A percentile compares a stretch with the other conserved stretches of the same genome.
Conservation (phyloP, 2,329 filamentous ascomycete genomes). For the Periconia sp. region DNA sequence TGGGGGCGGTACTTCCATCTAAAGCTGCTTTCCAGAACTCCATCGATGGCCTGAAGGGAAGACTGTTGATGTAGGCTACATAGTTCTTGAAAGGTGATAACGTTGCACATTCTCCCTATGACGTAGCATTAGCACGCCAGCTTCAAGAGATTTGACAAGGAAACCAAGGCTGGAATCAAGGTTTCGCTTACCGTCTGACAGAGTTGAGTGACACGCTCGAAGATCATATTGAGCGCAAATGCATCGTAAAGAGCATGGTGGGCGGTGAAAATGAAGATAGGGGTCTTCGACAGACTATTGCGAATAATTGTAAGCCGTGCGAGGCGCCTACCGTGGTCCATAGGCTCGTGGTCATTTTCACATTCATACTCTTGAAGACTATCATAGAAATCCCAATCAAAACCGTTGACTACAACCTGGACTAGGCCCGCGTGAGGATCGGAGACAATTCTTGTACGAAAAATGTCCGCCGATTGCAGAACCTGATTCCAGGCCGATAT, state of each 20-base stretch:
- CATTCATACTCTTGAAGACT: neutral
- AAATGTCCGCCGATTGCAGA: neutral
- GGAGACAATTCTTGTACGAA: slow-evolving; percentile 1
- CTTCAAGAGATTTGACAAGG: neutral
- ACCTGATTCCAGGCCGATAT: slow-evolving; percentile 1
- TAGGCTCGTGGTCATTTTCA: neutral
- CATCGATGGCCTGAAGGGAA: neutral
- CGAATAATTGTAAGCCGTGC: neutral
- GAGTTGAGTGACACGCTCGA: neutral
- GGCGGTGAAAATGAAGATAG: neutral
- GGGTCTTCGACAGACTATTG: neutral
- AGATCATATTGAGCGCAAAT: neutral
- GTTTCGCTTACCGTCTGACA: neutral
- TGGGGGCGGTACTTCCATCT: neutral
- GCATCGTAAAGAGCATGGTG: slow-evolving; percentile 1
- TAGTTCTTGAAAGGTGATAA: slow-evolving; percentile 2
- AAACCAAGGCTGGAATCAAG: no score
- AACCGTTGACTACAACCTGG: neutral
- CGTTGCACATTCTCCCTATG: neutral
- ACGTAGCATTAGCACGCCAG: neutral
- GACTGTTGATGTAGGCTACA: neutral
- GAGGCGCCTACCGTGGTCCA: neutral
- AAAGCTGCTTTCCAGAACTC: neutral
- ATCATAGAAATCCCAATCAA: neutral
- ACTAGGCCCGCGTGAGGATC: neutral